phyloP scores from a whole-genome alignment of 1,284 basidiomycete genomes.

The Malassezia japonica region DNA sequence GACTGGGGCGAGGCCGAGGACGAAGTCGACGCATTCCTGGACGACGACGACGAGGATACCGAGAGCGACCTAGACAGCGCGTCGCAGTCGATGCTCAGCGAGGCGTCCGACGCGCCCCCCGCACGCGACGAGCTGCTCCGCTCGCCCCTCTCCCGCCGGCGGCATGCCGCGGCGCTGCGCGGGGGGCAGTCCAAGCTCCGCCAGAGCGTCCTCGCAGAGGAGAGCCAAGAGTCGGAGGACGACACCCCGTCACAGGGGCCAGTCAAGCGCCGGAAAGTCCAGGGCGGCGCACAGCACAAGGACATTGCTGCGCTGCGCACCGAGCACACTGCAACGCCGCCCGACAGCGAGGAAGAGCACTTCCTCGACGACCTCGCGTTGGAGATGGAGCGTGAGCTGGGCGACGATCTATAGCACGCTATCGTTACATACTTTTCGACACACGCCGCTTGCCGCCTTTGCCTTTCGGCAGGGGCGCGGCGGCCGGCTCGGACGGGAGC shows the following conservation, averaged over 20 bases:
- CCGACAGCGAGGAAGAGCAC: conserved; percentile 24
- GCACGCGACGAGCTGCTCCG: conserved; percentile 1
- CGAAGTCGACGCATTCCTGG: conserved; percentile 70
- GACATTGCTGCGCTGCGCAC: not conserved
- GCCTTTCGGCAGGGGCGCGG: conserved; percentile 4
- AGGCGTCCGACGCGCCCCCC: not conserved
- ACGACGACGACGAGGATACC: conserved; percentile 45
- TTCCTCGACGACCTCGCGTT: conserved; percentile 36
- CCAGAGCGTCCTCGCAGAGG: conserved; percentile 11
- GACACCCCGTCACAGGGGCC: too few relatives aligned
- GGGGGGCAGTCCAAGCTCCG: conserved; percentile 22
- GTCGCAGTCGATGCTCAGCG: conserved; percentile 20
- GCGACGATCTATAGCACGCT: conserved; percentile 9
- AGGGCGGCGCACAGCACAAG: conserved; percentile 3
- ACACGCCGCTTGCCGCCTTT: conserved; percentile 12
- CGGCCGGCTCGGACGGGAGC: not conserved
- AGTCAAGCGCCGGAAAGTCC: too few relatives aligned
- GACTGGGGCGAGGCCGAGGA: conserved; percentile 68
- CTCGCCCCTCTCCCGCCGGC: conserved; percentile 22
- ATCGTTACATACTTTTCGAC: conserved; percentile 1
- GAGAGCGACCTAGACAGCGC: conserved; percentile 11
- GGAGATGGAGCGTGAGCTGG: conserved; percentile 36
- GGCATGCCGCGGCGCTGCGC: conserved; percentile 17
- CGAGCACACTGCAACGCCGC: not conserved
- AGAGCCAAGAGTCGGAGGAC: not conserved